These are phyloP conservation scores for Capronia coronata DNA, from an alignment of 2,329 filamentous ascomycete species.

Conservation along the genomic window DNA sequence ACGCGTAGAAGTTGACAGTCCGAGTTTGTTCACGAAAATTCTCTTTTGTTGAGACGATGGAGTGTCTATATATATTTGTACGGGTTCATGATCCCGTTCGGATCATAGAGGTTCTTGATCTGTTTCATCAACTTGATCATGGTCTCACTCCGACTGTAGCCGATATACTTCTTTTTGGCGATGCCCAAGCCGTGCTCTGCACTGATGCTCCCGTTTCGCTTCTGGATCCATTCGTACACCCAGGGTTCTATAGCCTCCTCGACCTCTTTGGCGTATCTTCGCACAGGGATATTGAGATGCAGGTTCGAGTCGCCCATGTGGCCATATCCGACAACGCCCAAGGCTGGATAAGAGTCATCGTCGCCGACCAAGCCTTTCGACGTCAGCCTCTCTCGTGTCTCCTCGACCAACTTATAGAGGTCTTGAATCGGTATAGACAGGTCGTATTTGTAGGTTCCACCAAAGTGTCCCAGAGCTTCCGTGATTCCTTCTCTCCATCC, in stretches of 20 bases:
- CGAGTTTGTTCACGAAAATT: no score
- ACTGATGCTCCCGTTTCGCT: slow-evolving; percentile 85
- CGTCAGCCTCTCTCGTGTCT: slow-evolving; percentile 65
- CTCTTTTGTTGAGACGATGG: no score
- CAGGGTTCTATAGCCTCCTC: slow-evolving; percentile 87
- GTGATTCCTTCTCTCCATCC: slow-evolving; percentile 88
- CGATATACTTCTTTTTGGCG: slow-evolving; percentile 92
- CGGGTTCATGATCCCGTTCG: slow-evolving; percentile 97
- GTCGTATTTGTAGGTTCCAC: slow-evolving; percentile 98
- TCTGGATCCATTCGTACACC: slow-evolving; percentile 93
- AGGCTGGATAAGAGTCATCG: slow-evolving; percentile 67
- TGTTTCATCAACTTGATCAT: slow-evolving; percentile 91
- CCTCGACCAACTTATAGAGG: slow-evolving; percentile 83
- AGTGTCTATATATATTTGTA: slow-evolving; percentile 79
- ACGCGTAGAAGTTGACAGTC: no score
- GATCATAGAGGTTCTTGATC: slow-evolving; percentile 89
- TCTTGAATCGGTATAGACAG: slow-evolving; percentile 85
- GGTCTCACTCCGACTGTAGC: slow-evolving; percentile 81
- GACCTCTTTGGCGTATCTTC: slow-evolving; percentile 77
- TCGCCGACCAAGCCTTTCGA: slow-evolving; percentile 71
- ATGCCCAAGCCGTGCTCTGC: slow-evolving; percentile 92
- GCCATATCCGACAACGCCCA: slow-evolving; percentile 90
- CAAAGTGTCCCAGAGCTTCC: slow-evolving; percentile 80
- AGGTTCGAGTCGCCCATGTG: slow-evolving; percentile 98
- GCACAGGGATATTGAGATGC: slow-evolving; percentile 81